Evolutionary conservation across 139 green algal genomes (phyloP).

Genomic region (Asterochloris sp.): DNA sequence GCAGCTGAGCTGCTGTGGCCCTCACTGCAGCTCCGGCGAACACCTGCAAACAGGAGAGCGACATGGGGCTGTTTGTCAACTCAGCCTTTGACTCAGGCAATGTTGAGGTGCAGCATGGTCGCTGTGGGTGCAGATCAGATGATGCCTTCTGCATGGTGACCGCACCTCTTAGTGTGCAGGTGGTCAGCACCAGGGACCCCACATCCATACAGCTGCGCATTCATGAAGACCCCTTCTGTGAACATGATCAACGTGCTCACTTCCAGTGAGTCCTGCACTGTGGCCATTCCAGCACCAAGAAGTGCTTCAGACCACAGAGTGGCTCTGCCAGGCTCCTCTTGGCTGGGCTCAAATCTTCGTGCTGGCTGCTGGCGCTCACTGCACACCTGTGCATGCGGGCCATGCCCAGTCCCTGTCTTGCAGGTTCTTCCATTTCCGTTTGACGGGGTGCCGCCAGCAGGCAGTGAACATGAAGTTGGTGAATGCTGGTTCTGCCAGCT

Average conservation of each 20-base stretch:
- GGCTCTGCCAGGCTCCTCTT: not conserved
- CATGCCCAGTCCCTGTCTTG: not conserved
- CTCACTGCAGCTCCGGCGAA: not conserved
- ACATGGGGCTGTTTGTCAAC: slow-evolving; percentile 24
- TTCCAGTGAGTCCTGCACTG: slow-evolving; percentile 30
- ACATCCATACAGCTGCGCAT: slow-evolving; percentile 46
- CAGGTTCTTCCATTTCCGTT: slow-evolving; percentile 74
- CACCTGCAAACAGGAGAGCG: not conserved
- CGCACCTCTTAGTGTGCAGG: not conserved
- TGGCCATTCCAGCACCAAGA: not conserved
- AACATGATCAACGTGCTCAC: slow-evolving; percentile 50
- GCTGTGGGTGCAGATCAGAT: not conserved
- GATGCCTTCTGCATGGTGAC: not conserved
- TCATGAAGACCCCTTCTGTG: slow-evolving; percentile 63
- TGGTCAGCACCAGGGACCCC: slow-evolving; percentile 25
- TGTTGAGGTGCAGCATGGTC: slow-evolving; percentile 36
- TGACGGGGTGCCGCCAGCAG: slow-evolving; percentile 35
- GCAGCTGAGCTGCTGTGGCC: not conserved
- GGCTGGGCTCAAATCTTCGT: not conserved
- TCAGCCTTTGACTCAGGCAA: slow-evolving; percentile 48
- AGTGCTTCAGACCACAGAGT: too few relatives aligned
- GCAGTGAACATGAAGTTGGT: slow-evolving; percentile 42
- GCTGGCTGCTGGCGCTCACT: not conserved
- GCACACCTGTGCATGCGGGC: not conserved
- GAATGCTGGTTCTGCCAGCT: slow-evolving; percentile 59